phyloP scores from a whole-genome alignment of 2,329 filamentous ascomycete genomes.

The Aspergillus nomiae region DNA sequence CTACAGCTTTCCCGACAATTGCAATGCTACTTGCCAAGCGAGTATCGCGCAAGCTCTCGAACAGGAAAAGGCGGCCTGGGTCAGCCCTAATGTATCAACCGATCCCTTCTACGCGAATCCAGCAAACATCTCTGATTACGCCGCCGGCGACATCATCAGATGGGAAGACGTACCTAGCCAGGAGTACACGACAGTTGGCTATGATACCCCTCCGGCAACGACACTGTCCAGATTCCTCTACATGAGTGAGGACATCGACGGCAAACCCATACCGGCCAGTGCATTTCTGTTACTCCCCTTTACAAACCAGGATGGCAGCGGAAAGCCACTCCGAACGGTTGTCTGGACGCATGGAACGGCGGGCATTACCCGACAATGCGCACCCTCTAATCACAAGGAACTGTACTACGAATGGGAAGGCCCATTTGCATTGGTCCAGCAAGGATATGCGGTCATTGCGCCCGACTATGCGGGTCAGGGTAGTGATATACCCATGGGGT shows the following conservation, averaged over 20 bases:
- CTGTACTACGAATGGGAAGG: not conserved
- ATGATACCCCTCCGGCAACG: not conserved
- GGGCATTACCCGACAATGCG: not conserved
- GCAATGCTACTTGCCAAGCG: not conserved
- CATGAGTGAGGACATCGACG: not conserved
- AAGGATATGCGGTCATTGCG: slow-evolving; percentile 6
- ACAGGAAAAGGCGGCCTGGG: not conserved
- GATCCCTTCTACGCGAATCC: not conserved
- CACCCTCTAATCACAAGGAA: not conserved
- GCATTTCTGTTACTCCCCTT: not conserved
- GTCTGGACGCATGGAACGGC: not conserved
- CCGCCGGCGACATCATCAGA: not conserved
- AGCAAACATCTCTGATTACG: not conserved
- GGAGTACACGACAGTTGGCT: not conserved
- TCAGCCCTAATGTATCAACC: not conserved
- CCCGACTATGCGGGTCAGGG: slow-evolving; percentile 12
- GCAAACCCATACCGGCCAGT: not conserved
- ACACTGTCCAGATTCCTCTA: not conserved
- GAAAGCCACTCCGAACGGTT: not conserved
- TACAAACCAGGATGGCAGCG: not conserved
- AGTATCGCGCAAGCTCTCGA: not conserved
- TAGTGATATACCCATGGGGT: slow-evolving; percentile 3
- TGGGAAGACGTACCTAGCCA: not conserved
- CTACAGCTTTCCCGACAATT: not conserved
- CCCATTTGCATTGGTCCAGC: slow-evolving; percentile 1